A percentile compares a stretch with the other conserved stretches of the same genome.
Evolutionary conservation across 208 protist genomes (phyloP).

Genomic region (Acanthamoeba castellanii): DNA sequence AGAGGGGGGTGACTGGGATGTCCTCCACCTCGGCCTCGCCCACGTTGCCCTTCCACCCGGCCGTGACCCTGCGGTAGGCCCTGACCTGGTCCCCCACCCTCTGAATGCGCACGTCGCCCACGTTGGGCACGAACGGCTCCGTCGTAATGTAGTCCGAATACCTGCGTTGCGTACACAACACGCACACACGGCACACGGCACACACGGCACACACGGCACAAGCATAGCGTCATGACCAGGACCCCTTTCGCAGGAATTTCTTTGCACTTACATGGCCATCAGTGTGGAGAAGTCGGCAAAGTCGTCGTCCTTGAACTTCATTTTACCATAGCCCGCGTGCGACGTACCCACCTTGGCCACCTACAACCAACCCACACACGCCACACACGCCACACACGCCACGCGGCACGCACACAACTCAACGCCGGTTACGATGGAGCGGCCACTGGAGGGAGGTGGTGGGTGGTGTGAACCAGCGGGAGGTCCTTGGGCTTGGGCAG

Average conservation of each 20-base stretch:
- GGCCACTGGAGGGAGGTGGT: no score
- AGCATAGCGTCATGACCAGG: no score
- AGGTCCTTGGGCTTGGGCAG: not conserved
- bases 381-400: no score
- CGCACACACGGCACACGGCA: no score
- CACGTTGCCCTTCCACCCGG: constrained; percentile 75
- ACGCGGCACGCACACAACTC: no score
- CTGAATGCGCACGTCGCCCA: constrained; percentile 74
- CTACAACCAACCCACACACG: not conserved
- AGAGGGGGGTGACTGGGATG: not conserved
- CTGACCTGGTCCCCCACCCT: constrained; percentile 72
- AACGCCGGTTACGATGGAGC: no score
- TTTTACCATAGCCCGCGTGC: constrained; percentile 78
- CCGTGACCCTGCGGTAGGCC: constrained; percentile 20
- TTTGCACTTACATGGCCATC: not conserved
- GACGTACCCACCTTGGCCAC: constrained; percentile 63
- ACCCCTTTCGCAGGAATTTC: no score
- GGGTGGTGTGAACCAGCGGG: not conserved
- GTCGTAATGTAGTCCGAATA: constrained; percentile 68
- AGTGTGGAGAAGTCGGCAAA: constrained; percentile 41
- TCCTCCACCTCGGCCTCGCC: constrained; percentile 54
- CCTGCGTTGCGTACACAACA: no score
- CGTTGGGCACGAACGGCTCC: constrained; percentile 72
- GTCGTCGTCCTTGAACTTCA: constrained; percentile 66
- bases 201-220: no score